Conservation (phyloP, 805 yeast genomes). For the Pichia pseudocactophila region DNA sequence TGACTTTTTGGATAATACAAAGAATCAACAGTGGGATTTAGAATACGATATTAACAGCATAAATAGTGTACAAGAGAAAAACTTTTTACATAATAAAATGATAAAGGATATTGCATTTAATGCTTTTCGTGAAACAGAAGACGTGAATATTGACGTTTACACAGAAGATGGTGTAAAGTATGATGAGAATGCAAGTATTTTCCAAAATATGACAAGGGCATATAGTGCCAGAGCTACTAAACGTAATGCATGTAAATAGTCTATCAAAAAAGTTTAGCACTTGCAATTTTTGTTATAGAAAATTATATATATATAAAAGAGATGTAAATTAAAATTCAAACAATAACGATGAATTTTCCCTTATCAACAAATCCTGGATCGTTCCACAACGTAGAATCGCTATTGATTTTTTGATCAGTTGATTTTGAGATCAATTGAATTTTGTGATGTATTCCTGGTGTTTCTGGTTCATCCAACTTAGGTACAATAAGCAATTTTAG, state of each 20-base stretch:
- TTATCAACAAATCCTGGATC: constrained; percentile 24
- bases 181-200: constrained; percentile 17
- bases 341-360: constrained; percentile 26
- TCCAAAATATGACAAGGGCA: constrained; percentile 25
- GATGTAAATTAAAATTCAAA: constrained; percentile 5
- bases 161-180: constrained; percentile 10
- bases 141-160: constrained; percentile 9
- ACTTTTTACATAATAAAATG: constrained; percentile 8
- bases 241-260: constrained; percentile 9
- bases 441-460: constrained; percentile 16
- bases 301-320: neutral
- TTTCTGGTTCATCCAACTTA: constrained; percentile 25
- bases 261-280: neutral
- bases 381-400: constrained; percentile 22
- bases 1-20: constrained; percentile 15
- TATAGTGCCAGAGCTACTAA: constrained; percentile 26
- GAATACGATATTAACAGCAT: constrained; percentile 19
- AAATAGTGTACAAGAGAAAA: constrained; percentile 9
- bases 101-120: constrained; percentile 11
- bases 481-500: constrained; percentile 23
- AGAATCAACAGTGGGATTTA: constrained; percentile 21
- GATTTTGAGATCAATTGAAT: constrained; percentile 23
- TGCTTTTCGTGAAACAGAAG: constrained; percentile 6
- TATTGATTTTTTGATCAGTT: constrained; percentile 17
- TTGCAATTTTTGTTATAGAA: constrained; percentile 2